Evolutionary conservation across 768 basidiomycete genomes (phyloP), one percentile per base, ranked within the genome.

Genomic region (Mycena latifolia): DNA sequence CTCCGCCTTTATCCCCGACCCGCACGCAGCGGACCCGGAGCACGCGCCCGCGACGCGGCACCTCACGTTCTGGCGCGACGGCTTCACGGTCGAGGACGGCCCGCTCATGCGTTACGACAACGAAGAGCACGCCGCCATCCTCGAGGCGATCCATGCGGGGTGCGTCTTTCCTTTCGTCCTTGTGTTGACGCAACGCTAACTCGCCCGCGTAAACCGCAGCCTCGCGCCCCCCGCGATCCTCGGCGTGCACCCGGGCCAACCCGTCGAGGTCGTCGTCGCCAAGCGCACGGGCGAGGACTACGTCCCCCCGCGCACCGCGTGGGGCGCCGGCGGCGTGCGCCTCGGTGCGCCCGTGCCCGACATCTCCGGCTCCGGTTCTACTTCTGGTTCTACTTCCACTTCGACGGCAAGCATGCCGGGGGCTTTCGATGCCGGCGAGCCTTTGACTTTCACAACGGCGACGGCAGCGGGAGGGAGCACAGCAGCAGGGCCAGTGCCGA

Each of bases 61-160:
- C 60, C 80, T 99, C 46, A 96, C 92, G 0, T 93, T 99, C 79
- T 99, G 97, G 97, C 85, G 89, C 43, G 87, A 98, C 65, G 98
- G 98, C 0, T 98, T 98, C 78, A 90, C 90, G 51, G 86, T 99
- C 48, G 94, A 98, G 73, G 94, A 95, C 67, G 94, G 95, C 7
- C 89, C 90, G 31, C 80, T 99, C 59, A 86, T 93, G 86, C 82
- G 85, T 24, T 98, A 98, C 75, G 91, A 93, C 61, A 89, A 96
- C 66, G 93, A 94, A 0, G 82, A 80, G 20, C 89, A 95, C 68
- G 82, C 87, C 45, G 84, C 85, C 57, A 77, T 95, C 14, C 81
- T 99, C 9, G 81, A 83, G 1, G 89, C 93, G 63, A 92, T 98
- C 67, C 89, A 94, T 69, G 77, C 89, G 8, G 95, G 96, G 92